Evolutionary conservation across 257 asterid genomes (phyloP), one percentile per base, ranked within the genome.

Genomic region (Parsonsia alboflavescens): DNA sequence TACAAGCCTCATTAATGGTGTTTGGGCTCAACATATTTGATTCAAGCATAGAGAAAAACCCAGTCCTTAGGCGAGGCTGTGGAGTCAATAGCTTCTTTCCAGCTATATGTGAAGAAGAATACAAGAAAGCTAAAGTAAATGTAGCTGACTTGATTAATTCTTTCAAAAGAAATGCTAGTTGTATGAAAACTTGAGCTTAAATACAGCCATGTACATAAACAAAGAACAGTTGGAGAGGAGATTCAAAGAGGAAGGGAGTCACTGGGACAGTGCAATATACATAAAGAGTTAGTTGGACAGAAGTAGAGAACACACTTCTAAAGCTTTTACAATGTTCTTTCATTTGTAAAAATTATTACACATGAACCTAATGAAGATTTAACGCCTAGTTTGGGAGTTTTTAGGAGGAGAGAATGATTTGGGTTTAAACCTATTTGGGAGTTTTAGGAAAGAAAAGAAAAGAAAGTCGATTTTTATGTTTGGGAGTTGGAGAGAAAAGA

Each of bases 21-120:
- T 80, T 77, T 0, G 89, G 85, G 77, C 65, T 81, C 61, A 91
- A 75, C 87, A 80, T 81, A 17, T 87, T 80, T 58, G 84, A 78
- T 68, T 93, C 96, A 61, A 93, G 88, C 7, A 87, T 70, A 39
- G 98, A 91, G 86, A 93, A 93, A 80, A 93, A 93, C 52, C 97
- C 98, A 4, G 98, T 89, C 85, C 98, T 86, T 42, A 93, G 88
- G 44, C 94, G 97, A 67, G 98, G 98, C 85, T 93, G 98, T 24
- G 97, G 98, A 58, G 98, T 93, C 78, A 91, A 85, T 64, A 93
- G 88, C 86, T 78, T 84, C 79, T 91, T 93, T 9, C 96, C 90
- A 73, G 83, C 98, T 93, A 79, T 78, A 68, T 12, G 57, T n/a
- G n/a, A n/a, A n/a, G 65, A 52, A 67, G 54, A 76, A n/a, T 24